Conservation (phyloP, 225 moss, liverwort and hornwort species). For the Thuidium tamariscinum region DNA sequence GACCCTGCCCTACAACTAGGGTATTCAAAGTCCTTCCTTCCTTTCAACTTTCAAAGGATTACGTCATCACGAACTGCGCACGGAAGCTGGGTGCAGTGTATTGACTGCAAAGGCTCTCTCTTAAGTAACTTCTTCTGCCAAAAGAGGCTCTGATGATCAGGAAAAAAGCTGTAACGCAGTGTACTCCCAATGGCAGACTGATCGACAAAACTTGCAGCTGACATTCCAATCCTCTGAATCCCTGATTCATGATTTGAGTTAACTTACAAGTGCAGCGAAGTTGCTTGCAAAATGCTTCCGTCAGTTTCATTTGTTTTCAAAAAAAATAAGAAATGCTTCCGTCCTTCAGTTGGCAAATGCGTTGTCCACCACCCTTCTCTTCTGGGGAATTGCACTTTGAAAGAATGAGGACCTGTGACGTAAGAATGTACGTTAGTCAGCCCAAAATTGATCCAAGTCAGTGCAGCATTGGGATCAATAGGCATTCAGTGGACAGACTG, state of each 20-base stretch:
- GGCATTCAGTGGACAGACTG: background rate
- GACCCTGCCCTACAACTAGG: no score
- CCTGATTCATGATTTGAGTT: background rate
- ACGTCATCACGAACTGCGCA: no score
- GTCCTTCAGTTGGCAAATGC: background rate
- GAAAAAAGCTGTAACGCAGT: background rate
- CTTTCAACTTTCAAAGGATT: background rate
- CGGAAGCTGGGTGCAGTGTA: background rate
- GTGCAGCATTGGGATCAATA: background rate
- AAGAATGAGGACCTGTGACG: background rate
- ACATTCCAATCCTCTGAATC: background rate
- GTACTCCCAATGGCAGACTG: background rate
- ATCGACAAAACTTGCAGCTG: background rate
- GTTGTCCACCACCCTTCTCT: background rate
- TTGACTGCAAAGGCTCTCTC: background rate
- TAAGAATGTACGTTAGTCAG: no score
- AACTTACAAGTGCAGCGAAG: background rate
- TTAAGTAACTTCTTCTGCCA: background rate
- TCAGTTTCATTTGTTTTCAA: no score
- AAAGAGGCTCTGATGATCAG: background rate
- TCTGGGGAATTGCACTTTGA: background rate
- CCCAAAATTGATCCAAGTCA: background rate
- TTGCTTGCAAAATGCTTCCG: background rate
- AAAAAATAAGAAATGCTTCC: no score
- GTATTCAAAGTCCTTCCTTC: background rate